phyloP scores from a whole-genome alignment of 768 basidiomycete species.

The Boletus barrowsii region DNA sequence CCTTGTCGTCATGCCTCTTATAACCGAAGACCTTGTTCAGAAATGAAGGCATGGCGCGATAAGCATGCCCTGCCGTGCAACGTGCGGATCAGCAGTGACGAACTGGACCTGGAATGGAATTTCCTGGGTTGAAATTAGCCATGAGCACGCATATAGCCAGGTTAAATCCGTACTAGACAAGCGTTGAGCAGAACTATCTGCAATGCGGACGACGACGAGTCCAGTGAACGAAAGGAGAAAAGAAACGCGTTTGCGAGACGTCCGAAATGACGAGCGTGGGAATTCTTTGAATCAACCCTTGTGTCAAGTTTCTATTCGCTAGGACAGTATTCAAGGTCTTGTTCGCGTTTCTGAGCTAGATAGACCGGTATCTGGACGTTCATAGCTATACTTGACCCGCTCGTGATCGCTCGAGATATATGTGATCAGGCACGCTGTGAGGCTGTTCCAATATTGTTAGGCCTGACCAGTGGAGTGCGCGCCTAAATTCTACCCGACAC shows the following conservation, averaged over 20 bases:
- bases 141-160: neutral
- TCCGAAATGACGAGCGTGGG: constrained; percentile 8
- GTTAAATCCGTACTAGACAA: neutral
- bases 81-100: constrained; percentile 11
- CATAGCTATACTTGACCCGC: neutral
- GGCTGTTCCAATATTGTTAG: constrained; percentile 22
- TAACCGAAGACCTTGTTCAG: constrained; percentile 76
- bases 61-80: constrained; percentile 11
- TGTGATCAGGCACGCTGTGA: constrained; percentile 19
- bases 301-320: too few species aligned
- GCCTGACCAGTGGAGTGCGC: constrained; percentile 1
- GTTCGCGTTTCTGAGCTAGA: neutral
- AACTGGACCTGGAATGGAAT: constrained; percentile 5
- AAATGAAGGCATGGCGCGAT: constrained; percentile 55
- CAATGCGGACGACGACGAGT: neutral
- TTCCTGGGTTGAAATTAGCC: constrained; percentile 7
- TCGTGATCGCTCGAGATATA: neutral
- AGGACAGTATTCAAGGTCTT: too few species aligned
- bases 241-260: neutral
- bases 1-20: constrained; percentile 60
- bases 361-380: neutral
- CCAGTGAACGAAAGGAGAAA: neutral
- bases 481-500: constrained; percentile 16
- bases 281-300: neutral
- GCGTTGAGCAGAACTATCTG: neutral